These are phyloP conservation scores for Venturia effusa DNA, from an alignment of 2,329 filamentous ascomycete genomes.

Conservation along the genomic window DNA sequence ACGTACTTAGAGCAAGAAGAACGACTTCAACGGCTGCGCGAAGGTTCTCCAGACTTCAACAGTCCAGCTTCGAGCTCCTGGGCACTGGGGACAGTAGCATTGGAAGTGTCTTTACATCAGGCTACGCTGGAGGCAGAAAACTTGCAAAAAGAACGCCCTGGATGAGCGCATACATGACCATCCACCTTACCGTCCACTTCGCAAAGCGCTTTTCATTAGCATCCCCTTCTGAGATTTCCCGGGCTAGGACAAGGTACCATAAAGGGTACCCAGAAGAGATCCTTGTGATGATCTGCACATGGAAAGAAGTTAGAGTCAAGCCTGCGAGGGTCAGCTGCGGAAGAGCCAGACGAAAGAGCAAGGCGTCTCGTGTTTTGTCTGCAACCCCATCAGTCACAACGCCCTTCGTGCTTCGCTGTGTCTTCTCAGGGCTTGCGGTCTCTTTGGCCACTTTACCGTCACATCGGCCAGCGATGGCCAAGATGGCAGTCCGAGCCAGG, in stretches of 20 bases:
- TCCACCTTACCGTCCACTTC: conserved; percentile 46
- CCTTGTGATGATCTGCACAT: conserved; percentile 88
- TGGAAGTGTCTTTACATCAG: too few relatives aligned
- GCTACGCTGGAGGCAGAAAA: conserved; percentile 78
- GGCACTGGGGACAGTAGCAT: too few relatives aligned
- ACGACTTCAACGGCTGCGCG: too few relatives aligned
- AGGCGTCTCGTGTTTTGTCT: not conserved
- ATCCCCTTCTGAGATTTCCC: conserved; percentile 13
- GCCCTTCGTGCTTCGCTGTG: not conserved
- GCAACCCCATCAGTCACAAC: not conserved
- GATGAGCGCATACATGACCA: conserved; percentile 71
- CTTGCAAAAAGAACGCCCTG: conserved; percentile 78
- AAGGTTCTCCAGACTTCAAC: too few relatives aligned
- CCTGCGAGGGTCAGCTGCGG: conserved; percentile 62
- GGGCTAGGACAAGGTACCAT: conserved; percentile 76
- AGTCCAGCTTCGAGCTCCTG: too few relatives aligned
- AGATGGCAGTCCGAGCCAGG: conserved; percentile 49
- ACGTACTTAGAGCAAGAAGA: too few relatives aligned
- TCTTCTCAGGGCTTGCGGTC: not conserved
- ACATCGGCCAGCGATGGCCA: conserved; percentile 4
- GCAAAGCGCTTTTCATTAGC: not conserved
- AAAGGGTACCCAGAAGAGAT: conserved; percentile 79
- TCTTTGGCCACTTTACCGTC: not conserved
- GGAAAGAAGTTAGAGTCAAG: conserved; percentile 68
- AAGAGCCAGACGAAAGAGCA: conserved; percentile 49